A percentile compares a stretch with the other conserved stretches of the same genome.
phyloP scores from a whole-genome alignment of 2,329 filamentous ascomycete genomes.

The Magnaporthiopsis poae region DNA sequence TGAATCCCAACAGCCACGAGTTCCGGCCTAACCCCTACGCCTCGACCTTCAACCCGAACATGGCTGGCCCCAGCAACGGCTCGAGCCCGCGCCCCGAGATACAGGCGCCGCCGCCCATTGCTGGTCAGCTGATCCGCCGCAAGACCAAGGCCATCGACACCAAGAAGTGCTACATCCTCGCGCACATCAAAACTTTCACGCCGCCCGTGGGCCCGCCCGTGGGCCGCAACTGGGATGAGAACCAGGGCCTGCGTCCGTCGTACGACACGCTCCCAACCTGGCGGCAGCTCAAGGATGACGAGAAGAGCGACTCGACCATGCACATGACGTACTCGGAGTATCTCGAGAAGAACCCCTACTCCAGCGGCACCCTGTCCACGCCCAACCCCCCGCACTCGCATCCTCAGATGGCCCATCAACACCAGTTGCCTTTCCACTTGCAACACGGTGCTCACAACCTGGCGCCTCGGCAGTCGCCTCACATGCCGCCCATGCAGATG shows the following conservation, averaged over 20 bases:
- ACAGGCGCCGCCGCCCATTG: slow-evolving; percentile 21
- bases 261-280: slow-evolving; percentile 80
- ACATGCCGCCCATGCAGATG: slow-evolving; percentile 69
- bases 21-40: slow-evolving; percentile 81
- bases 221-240: slow-evolving; percentile 58
- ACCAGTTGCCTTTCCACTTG: slow-evolving; percentile 74
- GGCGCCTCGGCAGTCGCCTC: slow-evolving; percentile 58
- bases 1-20: slow-evolving; percentile 61
- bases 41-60: slow-evolving; percentile 65
- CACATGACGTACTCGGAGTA: slow-evolving; percentile 62
- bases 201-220: slow-evolving; percentile 34
- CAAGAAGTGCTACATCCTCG: slow-evolving; percentile 53
- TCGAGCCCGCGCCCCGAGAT: slow-evolving; percentile 60
- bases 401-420: slow-evolving; percentile 68
- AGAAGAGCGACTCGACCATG: slow-evolving; percentile 58
- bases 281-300: slow-evolving; percentile 62
- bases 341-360: slow-evolving; percentile 60
- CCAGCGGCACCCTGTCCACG: slow-evolving; percentile 50
- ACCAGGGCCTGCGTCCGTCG: slow-evolving; percentile 72
- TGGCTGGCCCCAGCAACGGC: slow-evolving; percentile 45
- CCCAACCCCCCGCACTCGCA: slow-evolving; percentile 60
- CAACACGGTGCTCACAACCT: slow-evolving; percentile 63
- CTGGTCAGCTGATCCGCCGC: slow-evolving; percentile 51
- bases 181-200: slow-evolving; percentile 43
- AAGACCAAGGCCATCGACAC: slow-evolving; percentile 64